These are phyloP conservation scores for Ophiostoma piceae DNA, from an alignment of 2,329 filamentous ascomycete genomes.

Conservation along the genomic window DNA sequence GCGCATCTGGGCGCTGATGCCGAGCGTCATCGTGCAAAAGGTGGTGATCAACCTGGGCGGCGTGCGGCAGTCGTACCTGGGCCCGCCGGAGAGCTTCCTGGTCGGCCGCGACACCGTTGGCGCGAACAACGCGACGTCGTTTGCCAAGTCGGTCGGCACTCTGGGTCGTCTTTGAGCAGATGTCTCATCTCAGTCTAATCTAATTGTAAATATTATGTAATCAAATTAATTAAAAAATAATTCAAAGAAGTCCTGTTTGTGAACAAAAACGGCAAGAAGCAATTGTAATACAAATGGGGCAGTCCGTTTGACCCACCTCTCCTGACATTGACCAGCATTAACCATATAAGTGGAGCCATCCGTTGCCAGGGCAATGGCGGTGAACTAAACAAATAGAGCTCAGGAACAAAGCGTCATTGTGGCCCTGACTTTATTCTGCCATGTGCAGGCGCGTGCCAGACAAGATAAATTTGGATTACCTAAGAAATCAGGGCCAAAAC, in stretches of 20 bases:
- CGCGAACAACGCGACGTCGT: slow-evolving; percentile 37
- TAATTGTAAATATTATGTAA: neutral
- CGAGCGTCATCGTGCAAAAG: slow-evolving; percentile 52
- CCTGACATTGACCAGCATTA: neutral
- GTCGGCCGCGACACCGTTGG: slow-evolving; percentile 40
- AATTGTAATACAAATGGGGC: neutral
- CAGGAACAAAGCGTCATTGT: neutral
- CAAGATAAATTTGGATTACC: neutral
- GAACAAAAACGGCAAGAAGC: neutral
- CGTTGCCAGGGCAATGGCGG: slow-evolving; percentile 7
- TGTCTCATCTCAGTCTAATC: neutral
- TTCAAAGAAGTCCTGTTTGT: neutral
- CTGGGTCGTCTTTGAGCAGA: slow-evolving; percentile 20
- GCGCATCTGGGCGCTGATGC: slow-evolving; percentile 48
- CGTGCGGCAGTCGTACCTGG: slow-evolving; percentile 49
- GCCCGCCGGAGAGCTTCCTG: slow-evolving; percentile 52
- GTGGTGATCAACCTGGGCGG: slow-evolving; percentile 52
- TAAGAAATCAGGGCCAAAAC: slow-evolving; percentile 1
- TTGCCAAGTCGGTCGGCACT: slow-evolving; percentile 31
- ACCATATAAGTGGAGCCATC: neutral
- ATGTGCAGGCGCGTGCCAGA: neutral
- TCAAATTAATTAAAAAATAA: neutral
- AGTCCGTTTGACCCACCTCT: neutral
- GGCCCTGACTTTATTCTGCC: neutral
- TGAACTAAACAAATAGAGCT: slow-evolving; percentile 9